phyloP scores from a whole-genome alignment of 495 filamentous ascomycete genomes.

The Penicillium diatomitis region DNA sequence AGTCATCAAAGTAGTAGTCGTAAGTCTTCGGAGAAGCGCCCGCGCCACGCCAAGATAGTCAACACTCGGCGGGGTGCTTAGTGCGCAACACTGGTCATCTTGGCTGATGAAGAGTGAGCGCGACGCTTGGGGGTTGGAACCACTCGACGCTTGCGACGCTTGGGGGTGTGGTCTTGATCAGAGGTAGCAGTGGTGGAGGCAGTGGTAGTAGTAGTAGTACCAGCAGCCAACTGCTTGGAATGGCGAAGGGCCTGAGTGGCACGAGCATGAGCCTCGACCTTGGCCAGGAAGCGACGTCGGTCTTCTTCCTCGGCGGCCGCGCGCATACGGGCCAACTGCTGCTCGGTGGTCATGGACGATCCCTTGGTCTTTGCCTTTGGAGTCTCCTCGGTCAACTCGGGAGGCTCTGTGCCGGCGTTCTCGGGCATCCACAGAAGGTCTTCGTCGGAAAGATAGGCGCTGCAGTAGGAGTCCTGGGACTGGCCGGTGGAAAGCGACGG shows the following conservation, averaged over 20 bases:
- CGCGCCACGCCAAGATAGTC: constrained; percentile 9
- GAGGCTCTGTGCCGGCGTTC: constrained; percentile 20
- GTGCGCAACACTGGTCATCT: constrained; percentile 3
- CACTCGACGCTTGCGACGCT: constrained; percentile 34
- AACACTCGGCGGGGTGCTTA: background rate
- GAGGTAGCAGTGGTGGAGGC: too few relatives aligned
- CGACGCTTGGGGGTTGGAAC: constrained; percentile 24
- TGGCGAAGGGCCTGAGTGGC: constrained; percentile 34
- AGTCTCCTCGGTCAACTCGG: constrained; percentile 21
- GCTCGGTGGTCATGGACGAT: constrained; percentile 29
- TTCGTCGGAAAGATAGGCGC: constrained; percentile 43
- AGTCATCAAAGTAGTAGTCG: background rate
- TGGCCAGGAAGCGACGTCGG: constrained; percentile 35
- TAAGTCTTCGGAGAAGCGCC: constrained; percentile 11
- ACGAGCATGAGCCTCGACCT: constrained; percentile 37
- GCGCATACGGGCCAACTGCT: constrained; percentile 34
- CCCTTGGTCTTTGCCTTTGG: constrained; percentile 15
- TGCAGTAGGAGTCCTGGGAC: constrained; percentile 26
- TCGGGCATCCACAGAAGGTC: constrained; percentile 38
- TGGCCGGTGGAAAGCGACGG: constrained; percentile 33
- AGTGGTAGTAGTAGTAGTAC: too few relatives aligned
- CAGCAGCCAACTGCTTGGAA: constrained; percentile 14
- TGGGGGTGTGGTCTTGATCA: constrained; percentile 8
- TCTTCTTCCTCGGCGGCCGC: constrained; percentile 32
- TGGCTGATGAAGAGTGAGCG: constrained; percentile 23